A percentile compares a stretch with the other conserved stretches of the same genome.
These are phyloP conservation scores for Flaveria ramosissima DNA, from an alignment of 129 eudicot species.

Conservation along the genomic window DNA sequence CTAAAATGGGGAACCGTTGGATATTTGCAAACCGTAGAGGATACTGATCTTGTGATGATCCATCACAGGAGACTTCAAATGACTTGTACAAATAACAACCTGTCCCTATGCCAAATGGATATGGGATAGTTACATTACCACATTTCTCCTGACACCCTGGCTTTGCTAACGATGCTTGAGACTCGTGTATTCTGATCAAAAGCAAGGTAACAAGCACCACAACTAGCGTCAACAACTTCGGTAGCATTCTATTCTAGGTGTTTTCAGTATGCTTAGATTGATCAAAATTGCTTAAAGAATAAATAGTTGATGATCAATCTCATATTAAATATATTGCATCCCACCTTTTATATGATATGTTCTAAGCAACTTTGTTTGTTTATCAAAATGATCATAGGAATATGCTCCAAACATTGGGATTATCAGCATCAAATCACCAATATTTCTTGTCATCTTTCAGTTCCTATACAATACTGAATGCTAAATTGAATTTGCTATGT, in stretches of 20 bases:
- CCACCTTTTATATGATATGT: not conserved
- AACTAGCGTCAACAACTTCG: not conserved
- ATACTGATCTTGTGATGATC: not conserved
- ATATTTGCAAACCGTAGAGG: conserved; percentile 3
- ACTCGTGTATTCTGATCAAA: not conserved
- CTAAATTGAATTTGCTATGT: too few species aligned
- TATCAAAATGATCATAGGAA: not conserved
- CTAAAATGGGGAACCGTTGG: conserved; percentile 1
- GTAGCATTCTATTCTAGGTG: conserved; percentile 5
- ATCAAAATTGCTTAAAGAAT: not conserved
- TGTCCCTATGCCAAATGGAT: conserved; percentile 26
- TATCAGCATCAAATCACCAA: not conserved
- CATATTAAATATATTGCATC: not conserved
- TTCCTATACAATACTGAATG: too few species aligned
- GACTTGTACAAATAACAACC: conserved; percentile 13
- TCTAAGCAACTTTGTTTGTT: conserved; percentile 9
- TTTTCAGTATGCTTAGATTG: not conserved
- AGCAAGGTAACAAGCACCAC: not conserved
- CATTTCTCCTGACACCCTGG: conserved; percentile 32
- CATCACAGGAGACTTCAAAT: conserved; percentile 21
- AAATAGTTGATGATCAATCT: not conserved
- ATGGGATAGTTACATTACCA: conserved; percentile 27
- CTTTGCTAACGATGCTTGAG: conserved; percentile 25
- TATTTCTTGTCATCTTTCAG: not conserved
- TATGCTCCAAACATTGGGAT: not conserved